Percentiles rank a stretch among this genome's conserved stretches.
These are phyloP conservation scores for Recurvomyces mirabilis DNA, from an alignment of 495 filamentous ascomycete genomes.

Conservation along the genomic window DNA sequence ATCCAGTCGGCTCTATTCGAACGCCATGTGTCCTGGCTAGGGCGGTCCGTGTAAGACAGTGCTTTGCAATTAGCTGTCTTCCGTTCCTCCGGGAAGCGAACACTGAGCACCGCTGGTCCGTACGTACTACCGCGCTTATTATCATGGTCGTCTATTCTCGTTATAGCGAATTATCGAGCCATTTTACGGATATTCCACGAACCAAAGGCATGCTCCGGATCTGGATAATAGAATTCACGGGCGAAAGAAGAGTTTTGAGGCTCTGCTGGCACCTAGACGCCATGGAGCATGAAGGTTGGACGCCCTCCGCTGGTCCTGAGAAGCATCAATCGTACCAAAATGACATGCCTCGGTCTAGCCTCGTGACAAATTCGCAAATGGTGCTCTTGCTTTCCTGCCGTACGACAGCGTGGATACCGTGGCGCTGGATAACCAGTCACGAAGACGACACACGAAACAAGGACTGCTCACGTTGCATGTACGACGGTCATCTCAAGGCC, in stretches of 20 bases:
- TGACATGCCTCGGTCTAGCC: too few relatives aligned
- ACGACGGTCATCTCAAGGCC: neutral
- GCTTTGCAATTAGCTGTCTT: neutral
- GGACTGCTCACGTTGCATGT: conserved; percentile 2
- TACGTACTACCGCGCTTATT: neutral
- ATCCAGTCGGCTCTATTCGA: too few relatives aligned
- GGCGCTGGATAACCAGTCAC: too few relatives aligned
- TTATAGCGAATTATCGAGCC: too few relatives aligned
- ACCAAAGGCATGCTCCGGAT: too few relatives aligned
- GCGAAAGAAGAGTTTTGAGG: neutral
- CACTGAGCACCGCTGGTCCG: neutral
- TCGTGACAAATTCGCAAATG: too few relatives aligned
- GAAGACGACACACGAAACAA: neutral
- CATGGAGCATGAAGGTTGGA: neutral
- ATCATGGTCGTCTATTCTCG: too few relatives aligned
- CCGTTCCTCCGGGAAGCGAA: conserved; percentile 1
- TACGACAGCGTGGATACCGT: too few relatives aligned
- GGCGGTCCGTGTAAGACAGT: neutral
- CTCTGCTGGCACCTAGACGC: neutral
- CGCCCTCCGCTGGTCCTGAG: neutral
- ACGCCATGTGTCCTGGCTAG: conserved; percentile 4
- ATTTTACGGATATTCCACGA: too few relatives aligned
- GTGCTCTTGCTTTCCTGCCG: too few relatives aligned
- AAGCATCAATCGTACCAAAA: too few relatives aligned
- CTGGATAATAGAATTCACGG: too few relatives aligned